phyloP scores from a whole-genome alignment of 441 rosid genomes.

The Pelargonium fulgidum region DNA sequence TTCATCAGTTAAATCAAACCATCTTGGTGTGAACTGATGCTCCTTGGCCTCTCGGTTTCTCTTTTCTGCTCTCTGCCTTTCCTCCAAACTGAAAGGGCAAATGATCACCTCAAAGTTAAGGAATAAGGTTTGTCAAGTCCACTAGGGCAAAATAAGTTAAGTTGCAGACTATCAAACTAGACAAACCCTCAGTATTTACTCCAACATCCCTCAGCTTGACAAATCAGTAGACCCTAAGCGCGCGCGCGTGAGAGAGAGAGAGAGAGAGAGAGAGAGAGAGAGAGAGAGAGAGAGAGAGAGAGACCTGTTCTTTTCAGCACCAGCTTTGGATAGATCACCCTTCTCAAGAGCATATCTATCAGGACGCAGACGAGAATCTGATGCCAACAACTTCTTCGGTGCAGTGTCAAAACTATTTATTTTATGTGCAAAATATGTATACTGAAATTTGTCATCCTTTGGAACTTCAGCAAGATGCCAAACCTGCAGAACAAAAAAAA shows the following conservation, averaged over 20 bases:
- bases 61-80: constrained; percentile 93
- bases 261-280: background rate
- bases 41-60: constrained; percentile 63
- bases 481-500: constrained; percentile 35
- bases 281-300: no score
- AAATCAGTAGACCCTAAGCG: no score
- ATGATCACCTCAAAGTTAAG: no score
- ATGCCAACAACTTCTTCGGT: constrained; percentile 72
- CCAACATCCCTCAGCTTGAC: no score
- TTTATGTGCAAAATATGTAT: constrained; percentile 87
- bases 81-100: constrained; percentile 86
- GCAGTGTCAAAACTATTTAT: constrained; percentile 88
- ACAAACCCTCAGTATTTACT: no score
- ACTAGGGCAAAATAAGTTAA: background rate
- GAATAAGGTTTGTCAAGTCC: no score
- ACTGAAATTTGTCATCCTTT: constrained; percentile 75
- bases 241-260: no score
- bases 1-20: constrained; percentile 78
- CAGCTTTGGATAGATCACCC: constrained; percentile 78
- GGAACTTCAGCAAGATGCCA: constrained; percentile 84
- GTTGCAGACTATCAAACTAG: no score
- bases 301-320: constrained; percentile 66
- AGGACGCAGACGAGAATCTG: constrained; percentile 95
- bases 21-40: constrained; percentile 59
- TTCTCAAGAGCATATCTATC: constrained; percentile 91